Percentiles rank a stretch among this genome's conserved stretches.
Evolutionary conservation across 2,329 filamentous ascomycete genomes (phyloP).

Genomic region (Aspergillus alliaceus): DNA sequence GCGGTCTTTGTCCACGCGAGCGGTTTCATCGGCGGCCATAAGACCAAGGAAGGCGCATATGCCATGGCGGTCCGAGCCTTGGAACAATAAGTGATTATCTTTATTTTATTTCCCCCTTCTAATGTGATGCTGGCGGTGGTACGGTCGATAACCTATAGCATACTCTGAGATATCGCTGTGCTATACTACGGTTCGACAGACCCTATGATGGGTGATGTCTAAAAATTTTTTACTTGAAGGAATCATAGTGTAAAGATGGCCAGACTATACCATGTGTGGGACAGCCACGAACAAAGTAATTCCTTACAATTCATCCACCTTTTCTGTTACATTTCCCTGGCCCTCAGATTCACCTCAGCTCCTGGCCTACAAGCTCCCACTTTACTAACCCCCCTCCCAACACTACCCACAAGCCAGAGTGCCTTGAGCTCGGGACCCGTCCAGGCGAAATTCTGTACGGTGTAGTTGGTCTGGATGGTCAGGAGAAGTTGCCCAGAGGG

Average conservation of each 20-base stretch:
- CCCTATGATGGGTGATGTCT: not conserved
- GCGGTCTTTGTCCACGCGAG: slow-evolving; percentile 91
- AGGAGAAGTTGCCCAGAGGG: slow-evolving; percentile 37
- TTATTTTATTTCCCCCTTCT: not conserved
- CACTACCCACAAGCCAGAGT: slow-evolving; percentile 43
- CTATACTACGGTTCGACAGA: not conserved
- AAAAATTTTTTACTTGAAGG: not conserved
- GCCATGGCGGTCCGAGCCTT: slow-evolving; percentile 67
- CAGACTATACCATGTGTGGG: not conserved
- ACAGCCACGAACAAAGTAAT: not conserved
- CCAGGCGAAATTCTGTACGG: slow-evolving; percentile 48
- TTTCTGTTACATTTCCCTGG: not conserved
- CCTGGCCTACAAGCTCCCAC: slow-evolving; percentile 40
- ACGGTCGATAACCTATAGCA: not conserved
- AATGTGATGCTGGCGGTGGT: not conserved
- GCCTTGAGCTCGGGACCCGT: slow-evolving; percentile 39
- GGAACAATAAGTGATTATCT: slow-evolving; percentile 19
- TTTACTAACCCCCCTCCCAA: slow-evolving; percentile 39
- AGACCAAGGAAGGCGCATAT: slow-evolving; percentile 82
- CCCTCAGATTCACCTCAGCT: slow-evolving; percentile 12
- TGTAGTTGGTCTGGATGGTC: slow-evolving; percentile 45
- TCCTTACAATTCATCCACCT: too few relatives aligned
- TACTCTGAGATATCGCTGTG: not conserved
- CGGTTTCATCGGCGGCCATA: slow-evolving; percentile 95
- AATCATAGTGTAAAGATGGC: not conserved